Conservation (phyloP, 306 rosid species). For the Cucumis melo region DNA sequence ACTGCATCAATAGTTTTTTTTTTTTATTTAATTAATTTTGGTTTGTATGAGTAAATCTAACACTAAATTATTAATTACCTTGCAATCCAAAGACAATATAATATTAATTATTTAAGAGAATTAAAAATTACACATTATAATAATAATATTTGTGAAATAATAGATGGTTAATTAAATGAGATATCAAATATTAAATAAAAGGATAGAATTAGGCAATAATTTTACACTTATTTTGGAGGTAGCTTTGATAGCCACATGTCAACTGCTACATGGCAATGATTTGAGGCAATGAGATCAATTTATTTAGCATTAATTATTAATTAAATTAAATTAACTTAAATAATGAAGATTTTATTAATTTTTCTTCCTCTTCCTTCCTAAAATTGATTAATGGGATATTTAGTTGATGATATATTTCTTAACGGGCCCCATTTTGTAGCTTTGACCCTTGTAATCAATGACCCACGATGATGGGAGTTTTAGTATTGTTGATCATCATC, state of each 20-base stretch:
- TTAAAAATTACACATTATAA: no score
- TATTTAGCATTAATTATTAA: not conserved
- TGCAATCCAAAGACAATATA: no score
- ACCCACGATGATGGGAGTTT: not conserved
- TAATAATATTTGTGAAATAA: no score
- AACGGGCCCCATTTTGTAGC: not conserved
- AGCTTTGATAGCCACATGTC: not conserved
- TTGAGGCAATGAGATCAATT: not conserved
- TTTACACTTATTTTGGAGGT: not conserved
- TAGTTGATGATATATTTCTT: not conserved
- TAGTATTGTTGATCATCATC: no score
- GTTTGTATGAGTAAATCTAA: no score
- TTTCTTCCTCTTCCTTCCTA: not conserved
- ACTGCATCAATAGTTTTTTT: no score
- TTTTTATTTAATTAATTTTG: no score
- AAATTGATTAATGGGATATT: not conserved
- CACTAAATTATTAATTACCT: no score
- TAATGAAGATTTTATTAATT: not conserved
- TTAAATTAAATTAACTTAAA: not conserved
- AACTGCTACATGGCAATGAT: not conserved
- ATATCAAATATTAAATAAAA: no score
- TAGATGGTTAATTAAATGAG: no score
- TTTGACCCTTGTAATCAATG: not conserved
- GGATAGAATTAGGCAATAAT: no score
- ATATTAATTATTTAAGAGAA: no score